Base-by-base conservation (phyloP, 2,329 filamentous ascomycete species). In the Colletotrichum australisinense region DNA sequence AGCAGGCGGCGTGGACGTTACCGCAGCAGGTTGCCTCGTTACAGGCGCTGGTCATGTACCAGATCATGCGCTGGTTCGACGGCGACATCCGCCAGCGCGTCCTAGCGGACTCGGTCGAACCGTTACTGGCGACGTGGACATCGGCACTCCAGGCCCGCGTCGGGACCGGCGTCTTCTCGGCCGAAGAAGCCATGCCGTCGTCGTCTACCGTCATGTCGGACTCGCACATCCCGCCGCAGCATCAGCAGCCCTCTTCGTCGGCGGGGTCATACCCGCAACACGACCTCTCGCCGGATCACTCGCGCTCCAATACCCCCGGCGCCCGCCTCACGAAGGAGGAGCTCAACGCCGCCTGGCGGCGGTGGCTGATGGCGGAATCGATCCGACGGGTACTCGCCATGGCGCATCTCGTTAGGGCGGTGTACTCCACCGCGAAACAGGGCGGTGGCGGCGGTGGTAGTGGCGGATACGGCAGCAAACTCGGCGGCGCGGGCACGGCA, bases 31-130 rank as follows among this genome's bases (percentile, higher is more conserved):
- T 78, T 3, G 74, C 70, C 24, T 71, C 69, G 22, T 72, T 78
- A 4, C 77, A 78, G 57, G 76, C 76, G 7, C 58, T 77, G 19
- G 73, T 78, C 57, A 68, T 78, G 57, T 78, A 78, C 58, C 77
- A 78, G 63, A 75, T 77, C 46, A 76, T 78, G 56, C 75, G 76
- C 2, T 76, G 77, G 67, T 78, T 77, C 73, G 75, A 76, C 57
- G 77, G 77, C 63, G 72, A 71, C 30, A 73, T 77, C 22, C 72
- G 74, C 22, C 75, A 78, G 65, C 76, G 76, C 22, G 72, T 75
- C 5, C 67, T 75, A 16, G 77, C 77, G 4, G 76, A 78, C 62
- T 69, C 75, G 16, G 71, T 68, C 26, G 75, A 76, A 57, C 73
- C 75, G 26, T 46, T 75, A 4, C 67, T 76, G 19, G 70, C 67